phyloP scores from a whole-genome alignment of 768 basidiomycete species.

The Mrakia blollopis region DNA sequence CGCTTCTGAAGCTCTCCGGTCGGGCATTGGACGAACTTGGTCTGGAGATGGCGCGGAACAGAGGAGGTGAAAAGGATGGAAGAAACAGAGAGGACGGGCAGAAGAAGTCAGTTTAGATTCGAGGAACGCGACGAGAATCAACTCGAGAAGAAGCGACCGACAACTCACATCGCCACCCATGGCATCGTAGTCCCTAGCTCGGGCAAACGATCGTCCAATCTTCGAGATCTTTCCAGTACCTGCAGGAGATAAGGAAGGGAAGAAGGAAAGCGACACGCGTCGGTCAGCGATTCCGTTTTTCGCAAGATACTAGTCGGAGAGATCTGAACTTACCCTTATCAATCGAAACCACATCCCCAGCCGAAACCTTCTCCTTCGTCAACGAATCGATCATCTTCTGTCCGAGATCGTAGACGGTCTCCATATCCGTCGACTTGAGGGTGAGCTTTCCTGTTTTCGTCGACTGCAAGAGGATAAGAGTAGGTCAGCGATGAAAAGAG shows the following conservation, averaged over 20 bases:
- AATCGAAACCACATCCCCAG: constrained; percentile 89
- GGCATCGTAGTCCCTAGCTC: constrained; percentile 95
- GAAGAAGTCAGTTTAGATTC: neutral
- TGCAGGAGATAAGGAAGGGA: neutral
- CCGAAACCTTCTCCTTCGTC: constrained; percentile 90
- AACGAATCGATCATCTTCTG: constrained; percentile 99
- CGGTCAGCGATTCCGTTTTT: neutral
- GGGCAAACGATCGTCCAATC: constrained; percentile 91
- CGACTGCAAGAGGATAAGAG: constrained; percentile 53
- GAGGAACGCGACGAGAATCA: neutral
- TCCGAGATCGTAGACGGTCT: constrained; percentile 96
- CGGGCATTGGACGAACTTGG: constrained; percentile 95
- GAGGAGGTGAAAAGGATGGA: neutral
- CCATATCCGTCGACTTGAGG: constrained; percentile 98
- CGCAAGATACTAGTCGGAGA: neutral
- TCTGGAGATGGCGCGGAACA: constrained; percentile 57
- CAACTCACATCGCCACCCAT: constrained; percentile 92
- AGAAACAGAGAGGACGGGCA: neutral
- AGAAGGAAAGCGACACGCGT: neutral
- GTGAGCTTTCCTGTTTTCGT: constrained; percentile 97
- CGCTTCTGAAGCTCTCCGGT: constrained; percentile 97
- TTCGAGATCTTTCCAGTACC: constrained; percentile 86
- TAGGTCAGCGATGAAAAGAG: neutral
- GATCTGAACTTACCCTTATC: constrained; percentile 63
- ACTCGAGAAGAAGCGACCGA: neutral